These are phyloP conservation scores for Biancaea sappan DNA, from an alignment of 306 rosid species.

Conservation along the genomic window DNA sequence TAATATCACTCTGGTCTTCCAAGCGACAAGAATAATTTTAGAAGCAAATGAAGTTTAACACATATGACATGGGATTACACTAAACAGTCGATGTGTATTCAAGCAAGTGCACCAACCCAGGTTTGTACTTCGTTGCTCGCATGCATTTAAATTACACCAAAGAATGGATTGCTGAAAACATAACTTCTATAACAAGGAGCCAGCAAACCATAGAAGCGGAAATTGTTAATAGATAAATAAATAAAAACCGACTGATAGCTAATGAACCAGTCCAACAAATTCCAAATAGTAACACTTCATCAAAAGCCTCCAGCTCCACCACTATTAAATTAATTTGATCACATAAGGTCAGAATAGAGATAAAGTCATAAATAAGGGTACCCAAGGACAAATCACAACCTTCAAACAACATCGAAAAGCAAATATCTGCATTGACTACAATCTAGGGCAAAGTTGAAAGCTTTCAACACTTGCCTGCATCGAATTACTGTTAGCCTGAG, in stretches of 20 bases:
- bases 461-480: slow-evolving; percentile 72
- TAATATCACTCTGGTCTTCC: background rate
- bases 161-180: background rate
- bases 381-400: slow-evolving; percentile 28
- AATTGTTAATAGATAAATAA: no score
- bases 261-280: slow-evolving; percentile 26
- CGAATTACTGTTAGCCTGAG: slow-evolving; percentile 70
- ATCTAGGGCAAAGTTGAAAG: slow-evolving; percentile 45
- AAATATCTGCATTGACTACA: slow-evolving; percentile 5
- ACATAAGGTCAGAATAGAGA: background rate
- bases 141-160: background rate
- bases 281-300: background rate
- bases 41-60: background rate
- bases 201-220: background rate
- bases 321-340: slow-evolving; percentile 19
- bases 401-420: slow-evolving; percentile 22
- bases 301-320: slow-evolving; percentile 22
- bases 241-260: background rate
- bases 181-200: background rate
- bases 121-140: slow-evolving; percentile 1
- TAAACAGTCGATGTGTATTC: background rate
- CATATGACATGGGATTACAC: background rate
- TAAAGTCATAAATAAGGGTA: background rate
- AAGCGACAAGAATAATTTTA: background rate
- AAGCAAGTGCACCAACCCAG: background rate